Evolutionary conservation across 2,329 filamentous ascomycete genomes (phyloP).

Genomic region (Cercospora sp.): DNA sequence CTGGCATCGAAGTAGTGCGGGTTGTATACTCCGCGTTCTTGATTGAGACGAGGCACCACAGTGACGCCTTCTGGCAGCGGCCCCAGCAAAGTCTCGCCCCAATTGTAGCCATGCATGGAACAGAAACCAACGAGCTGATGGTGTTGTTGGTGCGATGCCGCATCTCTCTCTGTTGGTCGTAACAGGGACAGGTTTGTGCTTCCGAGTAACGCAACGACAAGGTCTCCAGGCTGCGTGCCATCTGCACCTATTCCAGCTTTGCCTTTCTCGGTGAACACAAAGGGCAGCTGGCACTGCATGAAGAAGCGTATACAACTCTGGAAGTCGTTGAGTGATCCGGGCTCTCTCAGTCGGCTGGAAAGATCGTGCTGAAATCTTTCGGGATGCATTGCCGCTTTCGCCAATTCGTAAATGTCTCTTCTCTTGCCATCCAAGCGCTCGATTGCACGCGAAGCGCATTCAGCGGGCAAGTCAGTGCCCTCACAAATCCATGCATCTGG

Average conservation of each 20-base stretch:
- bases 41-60: constrained; percentile 1
- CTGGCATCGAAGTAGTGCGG: neutral
- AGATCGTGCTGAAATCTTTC: neutral
- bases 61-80: constrained; percentile 7
- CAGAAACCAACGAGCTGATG: constrained; percentile 19
- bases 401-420: neutral
- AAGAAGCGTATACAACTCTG: constrained; percentile 8
- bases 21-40: neutral
- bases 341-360: neutral
- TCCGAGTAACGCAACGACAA: constrained; percentile 15
- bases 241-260: constrained; percentile 12
- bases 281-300: constrained; percentile 6
- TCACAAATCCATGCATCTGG: constrained; percentile 5
- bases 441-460: neutral
- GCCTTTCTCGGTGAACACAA: constrained; percentile 10
- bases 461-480: constrained; percentile 9
- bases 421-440: neutral
- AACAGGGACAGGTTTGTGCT: constrained; percentile 1
- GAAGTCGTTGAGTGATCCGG: neutral
- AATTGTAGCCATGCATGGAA: constrained; percentile 16
- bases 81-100: constrained; percentile 18
- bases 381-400: neutral
- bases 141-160: neutral
- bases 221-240: constrained; percentile 2
- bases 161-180: neutral